Base-by-base conservation (phyloP, 2,329 filamentous ascomycete species). In the Zelopaecilomyces penicillatus region DNA sequence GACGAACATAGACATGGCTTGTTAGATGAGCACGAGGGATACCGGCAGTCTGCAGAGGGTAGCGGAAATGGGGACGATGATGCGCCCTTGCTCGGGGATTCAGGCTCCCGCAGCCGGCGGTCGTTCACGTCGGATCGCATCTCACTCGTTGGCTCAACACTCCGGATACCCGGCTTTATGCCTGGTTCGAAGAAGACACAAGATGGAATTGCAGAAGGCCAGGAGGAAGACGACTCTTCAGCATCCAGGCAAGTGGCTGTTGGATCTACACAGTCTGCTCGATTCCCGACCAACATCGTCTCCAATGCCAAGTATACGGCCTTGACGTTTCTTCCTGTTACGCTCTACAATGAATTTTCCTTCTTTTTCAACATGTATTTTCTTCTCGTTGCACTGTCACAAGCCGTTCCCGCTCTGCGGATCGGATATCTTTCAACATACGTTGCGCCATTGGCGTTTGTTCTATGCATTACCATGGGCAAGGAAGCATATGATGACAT, bases 341-440 rank as follows among this genome's bases (percentile, higher is more conserved):
- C 93, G 0, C 73, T 98, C 26, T 98, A 96, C 67, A 97, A 97
- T 68, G 93, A 98, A 62, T 98, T 98, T 63, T 96, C 91, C 48
- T 98, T 97, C 71, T 98, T 98, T 69, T 95, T 98, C 75, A 98
- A 98, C 75, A 87, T 97, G 73, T 98, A 98, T 64, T 98, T 98
- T 64, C 73, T 98, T 45, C 80, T 97, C 28, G 93, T 98, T 41
- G 94, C 93, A 5, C 67, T 97, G 41, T 97, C 91, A 33, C 93
- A 98, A 66, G 83, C 88, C 37, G 90, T 98, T 57, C 90, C 89
- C 4, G 78, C 86, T 26, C 69, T 98, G 44, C 81, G 89, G 44
- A 96, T 98, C 53, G 93, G 93, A 45, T 97, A 96, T 63, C 76
- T 98, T 49, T 87, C 87, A 30, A 97, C 93, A 2, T 98, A 98